Evolutionary conservation across 345 rosid species (phyloP).

Genomic region (Salix viminalis): DNA sequence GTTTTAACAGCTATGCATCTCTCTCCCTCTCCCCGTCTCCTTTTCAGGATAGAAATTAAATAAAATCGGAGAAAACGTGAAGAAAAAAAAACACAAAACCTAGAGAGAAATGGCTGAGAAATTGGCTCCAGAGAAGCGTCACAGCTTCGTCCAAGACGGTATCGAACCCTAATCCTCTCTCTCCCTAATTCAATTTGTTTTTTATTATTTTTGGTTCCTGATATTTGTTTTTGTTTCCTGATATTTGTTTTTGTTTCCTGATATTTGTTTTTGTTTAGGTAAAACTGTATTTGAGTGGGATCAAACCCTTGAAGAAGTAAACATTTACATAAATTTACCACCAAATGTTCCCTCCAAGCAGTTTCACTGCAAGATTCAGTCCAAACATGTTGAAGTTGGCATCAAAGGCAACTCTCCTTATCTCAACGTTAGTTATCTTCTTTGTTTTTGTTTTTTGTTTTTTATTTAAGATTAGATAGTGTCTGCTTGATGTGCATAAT

Average conservation of each 20-base stretch:
- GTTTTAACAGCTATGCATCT: not conserved
- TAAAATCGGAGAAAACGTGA: constrained; percentile 2
- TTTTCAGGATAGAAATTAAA: not conserved
- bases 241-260: not conserved
- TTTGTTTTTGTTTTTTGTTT: not conserved
- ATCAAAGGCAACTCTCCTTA: constrained; percentile 96
- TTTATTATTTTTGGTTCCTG: not conserved
- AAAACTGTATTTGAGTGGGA: constrained; percentile 92
- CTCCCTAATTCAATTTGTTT: not conserved
- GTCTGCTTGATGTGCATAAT: not conserved
- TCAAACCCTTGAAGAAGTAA: constrained; percentile 86
- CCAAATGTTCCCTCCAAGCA: constrained; percentile 67
- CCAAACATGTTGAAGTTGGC: constrained; percentile 82
- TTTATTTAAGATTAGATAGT: not conserved
- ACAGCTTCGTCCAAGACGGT: constrained; percentile 49
- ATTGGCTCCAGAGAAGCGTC: constrained; percentile 66
- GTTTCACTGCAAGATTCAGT: constrained; percentile 74
- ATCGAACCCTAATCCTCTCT: not conserved
- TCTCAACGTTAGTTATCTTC: constrained; percentile 55
- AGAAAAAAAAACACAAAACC: not conserved
- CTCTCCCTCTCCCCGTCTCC: not conserved
- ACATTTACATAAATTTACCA: constrained; percentile 66
- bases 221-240: not conserved
- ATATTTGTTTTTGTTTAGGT: constrained; percentile 26
- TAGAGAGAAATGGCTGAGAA: constrained; percentile 47